These are phyloP conservation scores for Zygotorulaspora chibaensis DNA, from an alignment of 805 yeast species.

Conservation along the genomic window DNA sequence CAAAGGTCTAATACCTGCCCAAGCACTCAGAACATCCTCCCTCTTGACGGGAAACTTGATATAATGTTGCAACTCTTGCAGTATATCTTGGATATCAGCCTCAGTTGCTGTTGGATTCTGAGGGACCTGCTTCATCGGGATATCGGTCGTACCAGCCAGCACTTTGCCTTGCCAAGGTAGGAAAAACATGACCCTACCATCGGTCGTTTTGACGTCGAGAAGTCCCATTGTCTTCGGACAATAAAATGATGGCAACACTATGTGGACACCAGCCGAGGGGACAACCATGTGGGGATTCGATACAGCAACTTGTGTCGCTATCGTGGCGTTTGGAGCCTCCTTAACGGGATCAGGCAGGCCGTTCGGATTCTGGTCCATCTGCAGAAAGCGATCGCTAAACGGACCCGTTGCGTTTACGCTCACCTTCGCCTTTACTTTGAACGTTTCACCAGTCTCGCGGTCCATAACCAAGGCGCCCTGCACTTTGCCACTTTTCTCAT, in stretches of 20 bases:
- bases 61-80: slow-evolving; percentile 84
- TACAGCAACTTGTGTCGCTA: slow-evolving; percentile 33
- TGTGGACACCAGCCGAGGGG: slow-evolving; percentile 92
- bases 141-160: slow-evolving; percentile 94
- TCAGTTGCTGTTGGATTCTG: slow-evolving; percentile 80
- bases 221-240: slow-evolving; percentile 85
- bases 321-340: slow-evolving; percentile 18
- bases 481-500: slow-evolving; percentile 51
- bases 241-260: slow-evolving; percentile 87
- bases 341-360: slow-evolving; percentile 55
- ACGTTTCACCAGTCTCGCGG: slow-evolving; percentile 60
- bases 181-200: slow-evolving; percentile 95
- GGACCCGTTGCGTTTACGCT: slow-evolving; percentile 96
- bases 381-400: slow-evolving; percentile 74
- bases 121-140: slow-evolving; percentile 68
- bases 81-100: slow-evolving; percentile 81
- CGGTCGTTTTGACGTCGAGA: slow-evolving; percentile 86
- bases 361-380: slow-evolving; percentile 72
- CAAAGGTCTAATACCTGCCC: slow-evolving; percentile 96
- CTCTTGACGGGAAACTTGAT: slow-evolving; percentile 83
- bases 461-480: slow-evolving; percentile 76
- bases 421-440: slow-evolving; percentile 60
- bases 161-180: slow-evolving; percentile 98
- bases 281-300: slow-evolving; percentile 73
- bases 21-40: slow-evolving; percentile 87